These are phyloP conservation scores for Cystofilobasidium capitatum DNA, from an alignment of 768 basidiomycete genomes.

Conservation along the genomic window DNA sequence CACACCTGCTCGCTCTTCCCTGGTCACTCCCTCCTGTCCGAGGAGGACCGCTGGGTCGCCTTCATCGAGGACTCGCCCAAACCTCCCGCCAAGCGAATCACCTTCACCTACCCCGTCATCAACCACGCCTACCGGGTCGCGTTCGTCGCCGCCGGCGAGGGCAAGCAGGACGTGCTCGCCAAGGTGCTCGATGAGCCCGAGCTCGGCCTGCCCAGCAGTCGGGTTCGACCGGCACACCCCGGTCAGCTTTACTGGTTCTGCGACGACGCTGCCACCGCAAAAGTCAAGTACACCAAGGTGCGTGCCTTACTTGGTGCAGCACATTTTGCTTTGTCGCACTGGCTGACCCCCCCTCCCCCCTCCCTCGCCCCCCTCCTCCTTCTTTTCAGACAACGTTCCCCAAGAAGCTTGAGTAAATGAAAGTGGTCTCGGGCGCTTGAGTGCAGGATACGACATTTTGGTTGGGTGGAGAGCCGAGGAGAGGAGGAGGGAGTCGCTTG, in stretches of 20 bases:
- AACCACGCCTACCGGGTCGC: conserved; percentile 56
- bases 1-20: conserved; percentile 98
- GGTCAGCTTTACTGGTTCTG: conserved; percentile 93
- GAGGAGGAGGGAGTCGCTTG: no score
- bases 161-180: conserved; percentile 66
- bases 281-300: conserved; percentile 33
- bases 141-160: conserved; percentile 76
- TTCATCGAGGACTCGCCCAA: conserved; percentile 89
- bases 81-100: conserved; percentile 79
- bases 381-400: neutral
- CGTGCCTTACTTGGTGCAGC: neutral
- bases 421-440: no score
- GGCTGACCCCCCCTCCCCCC: neutral
- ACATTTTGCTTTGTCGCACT: no score
- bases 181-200: conserved; percentile 72
- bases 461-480: no score
- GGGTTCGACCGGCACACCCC: conserved; percentile 64
- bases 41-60: conserved; percentile 89
- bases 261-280: conserved; percentile 64
- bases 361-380: neutral
- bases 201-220: conserved; percentile 65
- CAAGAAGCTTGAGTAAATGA: neutral
- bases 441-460: no score
- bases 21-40: conserved; percentile 70
- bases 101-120: conserved; percentile 55